Percentiles rank a stretch among this genome's conserved stretches.
These are phyloP conservation scores for Metschnikowia lachancei DNA, from an alignment of 805 yeast species.

Conservation along the genomic window DNA sequence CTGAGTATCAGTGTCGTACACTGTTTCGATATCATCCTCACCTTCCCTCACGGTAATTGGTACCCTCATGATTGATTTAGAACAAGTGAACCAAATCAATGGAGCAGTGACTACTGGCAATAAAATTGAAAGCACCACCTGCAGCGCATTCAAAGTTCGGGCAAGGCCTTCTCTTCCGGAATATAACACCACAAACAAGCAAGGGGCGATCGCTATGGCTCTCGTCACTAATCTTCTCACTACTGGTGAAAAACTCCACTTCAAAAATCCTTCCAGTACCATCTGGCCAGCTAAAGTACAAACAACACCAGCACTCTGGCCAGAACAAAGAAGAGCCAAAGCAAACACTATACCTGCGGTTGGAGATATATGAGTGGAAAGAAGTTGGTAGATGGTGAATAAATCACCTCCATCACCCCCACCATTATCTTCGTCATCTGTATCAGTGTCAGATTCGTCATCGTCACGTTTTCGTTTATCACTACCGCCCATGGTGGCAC, in stretches of 20 bases:
- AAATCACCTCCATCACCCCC: constrained; percentile 63
- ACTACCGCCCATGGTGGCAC: constrained; percentile 64
- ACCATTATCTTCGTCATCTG: constrained; percentile 21
- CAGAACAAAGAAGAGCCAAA: constrained; percentile 80
- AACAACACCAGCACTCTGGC: constrained; percentile 94
- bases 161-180: constrained; percentile 83
- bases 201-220: constrained; percentile 80
- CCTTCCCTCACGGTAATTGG: constrained; percentile 35
- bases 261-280: constrained; percentile 85
- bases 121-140: constrained; percentile 76
- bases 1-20: constrained; percentile 16
- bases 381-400: constrained; percentile 71
- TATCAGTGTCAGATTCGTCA: constrained; percentile 20
- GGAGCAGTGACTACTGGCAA: constrained; percentile 90
- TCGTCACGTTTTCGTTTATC: constrained; percentile 17
- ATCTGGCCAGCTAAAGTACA: constrained; percentile 93
- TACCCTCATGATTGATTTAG: constrained; percentile 63
- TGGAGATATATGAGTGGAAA: constrained; percentile 67
- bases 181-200: constrained; percentile 66
- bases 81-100: constrained; percentile 74
- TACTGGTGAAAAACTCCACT: constrained; percentile 81
- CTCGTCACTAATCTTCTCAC: constrained; percentile 76
- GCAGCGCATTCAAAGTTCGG: constrained; percentile 71
- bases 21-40: constrained; percentile 25
- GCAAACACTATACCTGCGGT: constrained; percentile 90